Evolutionary conservation across 129 eudicot species (phyloP).

Genomic region (Deinandra increscens): DNA sequence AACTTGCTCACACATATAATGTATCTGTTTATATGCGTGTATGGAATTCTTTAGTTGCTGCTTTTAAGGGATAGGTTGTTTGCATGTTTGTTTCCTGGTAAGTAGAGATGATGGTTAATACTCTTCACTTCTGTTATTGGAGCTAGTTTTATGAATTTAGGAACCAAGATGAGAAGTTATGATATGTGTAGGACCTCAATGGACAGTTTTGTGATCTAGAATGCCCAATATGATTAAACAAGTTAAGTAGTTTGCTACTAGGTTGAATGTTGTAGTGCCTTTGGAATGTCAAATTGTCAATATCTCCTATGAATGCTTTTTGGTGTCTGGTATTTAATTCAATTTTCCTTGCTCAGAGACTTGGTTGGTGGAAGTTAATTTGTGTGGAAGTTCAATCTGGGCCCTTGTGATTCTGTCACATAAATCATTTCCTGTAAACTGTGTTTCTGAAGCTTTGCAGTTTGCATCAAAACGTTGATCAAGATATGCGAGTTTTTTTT

Average conservation of each 20-base stretch:
- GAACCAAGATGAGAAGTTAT: constrained; percentile 5
- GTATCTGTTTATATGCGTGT: not conserved
- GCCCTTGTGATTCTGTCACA: not conserved
- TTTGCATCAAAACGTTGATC: not conserved
- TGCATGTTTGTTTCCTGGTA: not conserved
- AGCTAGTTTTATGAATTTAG: not conserved
- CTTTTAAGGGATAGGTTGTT: not conserved
- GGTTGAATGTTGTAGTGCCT: not conserved
- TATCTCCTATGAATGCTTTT: not conserved
- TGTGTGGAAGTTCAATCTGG: not conserved
- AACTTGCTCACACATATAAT: not conserved
- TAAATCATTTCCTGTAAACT: not conserved
- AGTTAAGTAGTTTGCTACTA: not conserved
- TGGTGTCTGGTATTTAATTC: constrained; percentile 5
- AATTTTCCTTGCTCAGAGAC: not conserved
- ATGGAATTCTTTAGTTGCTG: not conserved
- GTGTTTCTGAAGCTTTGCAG: not conserved
- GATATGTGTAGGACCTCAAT: not conserved
- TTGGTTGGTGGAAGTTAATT: not conserved
- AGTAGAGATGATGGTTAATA: not conserved
- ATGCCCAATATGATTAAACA: not conserved
- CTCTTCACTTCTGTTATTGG: too few relatives aligned
- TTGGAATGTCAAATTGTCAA: not conserved
- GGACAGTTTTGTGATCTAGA: constrained; percentile 2
- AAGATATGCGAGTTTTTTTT: not conserved